These are phyloP conservation scores for Lactifluus subvellereus DNA, from an alignment of 768 basidiomycete genomes.

Conservation along the genomic window DNA sequence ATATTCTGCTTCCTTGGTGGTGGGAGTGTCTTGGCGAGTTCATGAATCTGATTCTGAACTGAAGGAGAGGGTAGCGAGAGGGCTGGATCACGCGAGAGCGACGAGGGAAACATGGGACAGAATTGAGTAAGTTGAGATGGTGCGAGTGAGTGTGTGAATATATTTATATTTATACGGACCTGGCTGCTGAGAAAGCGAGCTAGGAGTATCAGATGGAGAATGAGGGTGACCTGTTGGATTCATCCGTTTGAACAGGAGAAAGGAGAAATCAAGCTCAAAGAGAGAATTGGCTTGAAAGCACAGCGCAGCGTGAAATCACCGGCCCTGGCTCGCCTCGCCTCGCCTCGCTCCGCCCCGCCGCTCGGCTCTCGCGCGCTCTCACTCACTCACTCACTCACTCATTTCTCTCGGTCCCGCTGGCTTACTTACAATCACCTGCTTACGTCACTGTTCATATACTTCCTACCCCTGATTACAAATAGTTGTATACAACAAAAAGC, in stretches of 20 bases:
- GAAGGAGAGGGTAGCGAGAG: conserved; percentile 58
- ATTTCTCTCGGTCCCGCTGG: conserved; percentile 9
- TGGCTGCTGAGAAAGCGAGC: conserved; percentile 18
- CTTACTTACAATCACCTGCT: background rate
- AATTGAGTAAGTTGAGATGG: conserved; percentile 20
- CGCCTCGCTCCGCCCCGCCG: too few relatives aligned
- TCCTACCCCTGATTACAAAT: background rate
- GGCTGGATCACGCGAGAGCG: conserved; percentile 36
- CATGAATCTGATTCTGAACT: conserved; percentile 77
- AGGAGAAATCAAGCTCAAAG: too few relatives aligned
- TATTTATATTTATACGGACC: conserved; percentile 10
- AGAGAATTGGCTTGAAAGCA: too few relatives aligned
- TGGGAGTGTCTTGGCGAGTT: conserved; percentile 71
- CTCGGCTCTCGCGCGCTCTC: too few relatives aligned
- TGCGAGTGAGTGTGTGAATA: background rate
- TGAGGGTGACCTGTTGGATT: background rate
- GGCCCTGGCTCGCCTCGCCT: background rate
- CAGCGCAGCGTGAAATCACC: background rate
- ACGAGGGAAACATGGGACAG: conserved; percentile 28
- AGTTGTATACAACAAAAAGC: background rate
- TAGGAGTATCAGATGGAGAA: background rate
- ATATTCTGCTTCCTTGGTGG: conserved; percentile 91
- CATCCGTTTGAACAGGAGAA: background rate
- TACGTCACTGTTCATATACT: background rate
- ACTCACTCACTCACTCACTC: too few relatives aligned